Base-by-base conservation (phyloP, 805 yeast genomes). In the Martiniozyma abietophila region DNA sequence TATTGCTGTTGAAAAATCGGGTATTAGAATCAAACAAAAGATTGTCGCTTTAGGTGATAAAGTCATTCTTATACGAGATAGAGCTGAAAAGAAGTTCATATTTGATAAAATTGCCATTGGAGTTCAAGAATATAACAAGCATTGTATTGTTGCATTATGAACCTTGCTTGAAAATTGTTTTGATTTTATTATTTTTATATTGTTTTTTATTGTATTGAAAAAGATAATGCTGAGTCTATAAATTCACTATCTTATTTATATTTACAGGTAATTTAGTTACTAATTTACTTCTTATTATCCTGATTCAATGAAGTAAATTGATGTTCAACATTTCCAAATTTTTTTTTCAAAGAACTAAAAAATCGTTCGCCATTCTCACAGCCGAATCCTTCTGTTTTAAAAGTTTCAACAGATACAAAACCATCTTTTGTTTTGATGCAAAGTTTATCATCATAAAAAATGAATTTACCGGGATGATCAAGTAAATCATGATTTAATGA, bases 1-100 rank as follows among this genome's bases (percentile, higher is more conserved):
- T 3, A 80, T 89, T 24, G 69, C 83, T 0, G 66, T 81, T 47
- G 96, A 84, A 45, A 64, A 73, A 16, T 76, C 86, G 0, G 98
- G 98, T 0, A 71, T 89, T 22, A 69, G 72, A 32, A 67, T 89
- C 41, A 73, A 68, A 8, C 61, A 80, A 39, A 69, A 74, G 46
- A 30, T 38, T 6, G 12, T 36, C 1, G 50, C 48, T 14, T 69
- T 67, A 2, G 68, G 67, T 5, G 54, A 50, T 14, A 43, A 50
- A 27, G 89, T 89, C 51, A 74, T 89, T 30, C 95, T 96, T 2
- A 65, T 89, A 27, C 75, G 82, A 0, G 92, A 83, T 35, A 61
- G 64, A 15, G 58, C 67, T 8, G 76, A 78, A 39, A 66, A 88
- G 42, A 64, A 64, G 39, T 76, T 72, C 50, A 57, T 89, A 36